Evolutionary conservation across 2,329 filamentous ascomycete species (phyloP), one percentile per base, ranked within the genome.

Genomic region (Phaeosphaeria sp.): DNA sequence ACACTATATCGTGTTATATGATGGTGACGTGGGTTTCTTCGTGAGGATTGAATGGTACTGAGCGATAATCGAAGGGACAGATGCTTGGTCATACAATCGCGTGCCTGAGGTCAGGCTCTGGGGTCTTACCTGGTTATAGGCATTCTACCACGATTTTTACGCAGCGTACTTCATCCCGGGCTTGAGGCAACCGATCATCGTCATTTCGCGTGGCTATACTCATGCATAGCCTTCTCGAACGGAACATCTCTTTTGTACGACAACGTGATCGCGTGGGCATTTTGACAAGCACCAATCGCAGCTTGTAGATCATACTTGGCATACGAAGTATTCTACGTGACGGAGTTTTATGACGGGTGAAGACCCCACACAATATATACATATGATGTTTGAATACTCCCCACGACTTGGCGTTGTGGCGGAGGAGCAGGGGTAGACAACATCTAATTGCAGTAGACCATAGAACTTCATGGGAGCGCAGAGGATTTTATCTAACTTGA

Each of bases 371-470:
- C 33, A 60, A 60, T 60, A 42, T 58, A 58, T 52, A 51, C 39
- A 60, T 36, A 55, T 55, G 49, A 43, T 20, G 22, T 30, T 51
- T 55, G 42, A 36, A 43, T 55, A 22, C 53, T 48, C 58, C 54
- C 60, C 56, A 55, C 57, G 54, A 46, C 63, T 67, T 65, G 63
- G 61, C 64, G 17, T 48, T 43, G 27, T 50, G 58, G 56, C 43
- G 62, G 57, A 59, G 52, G 53, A 47, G 47, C 23, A 36, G 7
- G 30, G 30, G 30, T 36, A 13, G 7, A 15, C 30, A 36, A 36
- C 30, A 36, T 36, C 7, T 15, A 36, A 36, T 15, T 15, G 30
- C 30, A 36, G 13, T 13, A 43, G 11, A 15, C 41, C n/a, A 44
- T 11, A 44, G 3, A 21, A 43, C 11, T 17, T 44, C n/a, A 36